phyloP scores from a whole-genome alignment of 768 basidiomycete genomes.

The Trichaptum fuscoviolaceum region DNA sequence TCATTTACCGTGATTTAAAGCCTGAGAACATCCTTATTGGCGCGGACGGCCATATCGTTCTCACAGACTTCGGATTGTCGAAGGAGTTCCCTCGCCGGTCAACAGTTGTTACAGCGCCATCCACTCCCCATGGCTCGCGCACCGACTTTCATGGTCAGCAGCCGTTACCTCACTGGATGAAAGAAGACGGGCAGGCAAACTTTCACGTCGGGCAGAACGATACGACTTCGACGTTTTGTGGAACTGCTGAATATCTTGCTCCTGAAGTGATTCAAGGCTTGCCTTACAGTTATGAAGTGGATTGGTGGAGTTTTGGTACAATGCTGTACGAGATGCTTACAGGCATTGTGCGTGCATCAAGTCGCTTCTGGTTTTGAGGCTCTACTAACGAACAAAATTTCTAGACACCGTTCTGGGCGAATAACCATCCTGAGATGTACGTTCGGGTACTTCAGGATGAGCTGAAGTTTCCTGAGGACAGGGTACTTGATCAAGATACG shows the following conservation, averaged over 20 bases:
- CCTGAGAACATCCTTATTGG: conserved; percentile 97
- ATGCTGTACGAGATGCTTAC: conserved; percentile 98
- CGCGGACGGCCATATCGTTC: conserved; percentile 89
- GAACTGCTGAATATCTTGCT: conserved; percentile 94
- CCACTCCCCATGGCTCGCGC: conserved; percentile 50
- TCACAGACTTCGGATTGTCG: conserved; percentile 95
- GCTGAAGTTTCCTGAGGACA: conserved; percentile 82
- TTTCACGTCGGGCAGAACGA: conserved; percentile 47
- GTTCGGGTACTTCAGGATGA: conserved; percentile 88
- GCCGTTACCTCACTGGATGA: conserved; percentile 75
- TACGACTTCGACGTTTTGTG: conserved; percentile 84
- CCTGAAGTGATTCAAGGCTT: conserved; percentile 94
- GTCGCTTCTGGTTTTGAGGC: conserved; percentile 10
- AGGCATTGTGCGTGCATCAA: conserved; percentile 68
- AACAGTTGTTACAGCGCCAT: conserved; percentile 41
- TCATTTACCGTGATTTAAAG: conserved; percentile 97
- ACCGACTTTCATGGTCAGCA: conserved; percentile 53
- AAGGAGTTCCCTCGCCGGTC: conserved; percentile 76
- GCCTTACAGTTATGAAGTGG: conserved; percentile 89
- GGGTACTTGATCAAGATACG: conserved; percentile 91
- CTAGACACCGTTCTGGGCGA: conserved; percentile 89
- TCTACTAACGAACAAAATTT: conserved; percentile 11
- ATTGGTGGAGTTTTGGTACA: conserved; percentile 98
- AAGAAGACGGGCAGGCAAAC: conserved; percentile 60
- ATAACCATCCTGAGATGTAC: conserved; percentile 94